Evolutionary conservation across 345 rosid species (phyloP), one percentile per base, ranked within the genome.

Genomic region (Hypericum androsaemum): DNA sequence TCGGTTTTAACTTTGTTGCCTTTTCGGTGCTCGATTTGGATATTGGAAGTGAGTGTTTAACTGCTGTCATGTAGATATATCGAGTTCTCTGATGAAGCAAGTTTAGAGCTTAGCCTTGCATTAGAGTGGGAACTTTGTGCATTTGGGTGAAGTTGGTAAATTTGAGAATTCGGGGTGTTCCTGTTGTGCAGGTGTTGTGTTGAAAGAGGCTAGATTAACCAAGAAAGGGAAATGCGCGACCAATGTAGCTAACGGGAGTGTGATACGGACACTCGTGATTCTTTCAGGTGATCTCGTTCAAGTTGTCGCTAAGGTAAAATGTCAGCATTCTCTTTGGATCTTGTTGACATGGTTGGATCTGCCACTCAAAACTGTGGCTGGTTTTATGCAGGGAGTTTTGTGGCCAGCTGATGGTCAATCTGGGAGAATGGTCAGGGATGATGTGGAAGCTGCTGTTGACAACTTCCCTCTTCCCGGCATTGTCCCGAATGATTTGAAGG

Each of bases 171-270:
- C 32, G 32, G 32, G 32, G 2, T 13, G 50, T 49, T 22, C 16
- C 22, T 54, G 66, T 64, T 67, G 15, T 63, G 22, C 50, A 89
- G 97, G 88, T 56, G 67, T 84, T 77, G 84, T 89, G 44, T 65
- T 89, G 82, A 82, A 86, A 81, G 71, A 80, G 57, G 97, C 97
- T 32, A 84, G 65, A 54, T 62, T 86, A 77, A 78, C 75, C 13
- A 81, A 68, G 67, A 86, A 71, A 67, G 90, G 97, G 40, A 80
- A 70, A 64, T 75, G 80, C 50, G 62, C 64, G 61, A 60, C 88
- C 41, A 89, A 82, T 77, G 78, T 86, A 22, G 61, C 70, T 4
- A 59, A 50, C 59, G 83, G 76, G 51, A 66, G 37, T 62, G 55
- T 80, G 55, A 62, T 89, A 43, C 81, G 82, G 53, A 81, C 94